These are phyloP conservation scores for Termitomyces sp. DNA, from an alignment of 768 basidiomycete genomes.

Conservation along the genomic window DNA sequence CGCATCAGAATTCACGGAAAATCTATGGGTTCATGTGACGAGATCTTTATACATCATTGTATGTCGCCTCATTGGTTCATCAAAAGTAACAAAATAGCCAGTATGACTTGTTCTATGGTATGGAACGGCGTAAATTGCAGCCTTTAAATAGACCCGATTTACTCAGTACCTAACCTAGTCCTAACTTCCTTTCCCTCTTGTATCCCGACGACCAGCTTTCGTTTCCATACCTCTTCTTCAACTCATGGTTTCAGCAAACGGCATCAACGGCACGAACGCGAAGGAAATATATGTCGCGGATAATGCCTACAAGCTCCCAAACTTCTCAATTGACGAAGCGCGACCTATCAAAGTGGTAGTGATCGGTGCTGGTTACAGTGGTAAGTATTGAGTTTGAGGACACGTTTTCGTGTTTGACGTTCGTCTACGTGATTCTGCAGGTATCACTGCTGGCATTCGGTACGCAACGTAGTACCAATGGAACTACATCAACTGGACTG, in stretches of 20 bases:
- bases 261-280: not conserved
- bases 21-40: not conserved
- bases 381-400: conserved; percentile 21
- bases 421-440: conserved; percentile 14
- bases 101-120: not conserved
- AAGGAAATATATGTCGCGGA: conserved; percentile 1
- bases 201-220: not conserved
- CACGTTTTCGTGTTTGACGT: not conserved
- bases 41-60: not conserved
- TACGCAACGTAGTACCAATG: conserved; percentile 12
- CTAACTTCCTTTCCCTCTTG: not conserved
- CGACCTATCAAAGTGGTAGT: conserved; percentile 50
- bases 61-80: not conserved
- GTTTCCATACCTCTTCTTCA: not conserved
- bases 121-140: not conserved
- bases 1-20: not conserved
- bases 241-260: not conserved
- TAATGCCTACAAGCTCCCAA: conserved; percentile 25
- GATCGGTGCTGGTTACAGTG: conserved; percentile 58
- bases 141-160: not conserved
- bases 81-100: not conserved
- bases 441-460: conserved; percentile 54
- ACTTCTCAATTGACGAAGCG: conserved; percentile 47
- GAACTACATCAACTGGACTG: not conserved
- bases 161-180: not conserved